A percentile compares a stretch with the other conserved stretches of the same genome.
Evolutionary conservation across 257 asterid genomes (phyloP).

Genomic region (Solanum medicagineum): DNA sequence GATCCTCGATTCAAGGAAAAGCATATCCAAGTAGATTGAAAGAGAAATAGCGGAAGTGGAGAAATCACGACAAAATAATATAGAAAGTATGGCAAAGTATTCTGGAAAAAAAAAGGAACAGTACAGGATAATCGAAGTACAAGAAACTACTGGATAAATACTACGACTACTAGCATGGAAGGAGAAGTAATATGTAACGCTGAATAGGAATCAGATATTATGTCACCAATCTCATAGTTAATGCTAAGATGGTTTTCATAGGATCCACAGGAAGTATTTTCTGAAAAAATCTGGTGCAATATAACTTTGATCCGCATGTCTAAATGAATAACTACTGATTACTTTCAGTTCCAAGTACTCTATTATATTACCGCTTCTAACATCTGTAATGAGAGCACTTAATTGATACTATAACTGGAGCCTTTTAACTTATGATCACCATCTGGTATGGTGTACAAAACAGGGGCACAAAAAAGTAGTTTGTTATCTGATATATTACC

Average conservation of each 20-base stretch:
- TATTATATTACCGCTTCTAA: background rate
- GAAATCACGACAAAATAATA: too few species aligned
- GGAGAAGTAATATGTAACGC: background rate
- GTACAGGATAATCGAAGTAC: too few species aligned
- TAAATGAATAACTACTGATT: background rate
- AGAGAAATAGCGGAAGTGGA: too few species aligned
- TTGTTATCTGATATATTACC: conserved; percentile 2
- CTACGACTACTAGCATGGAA: too few species aligned
- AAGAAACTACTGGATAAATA: too few species aligned
- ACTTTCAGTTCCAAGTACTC: background rate
- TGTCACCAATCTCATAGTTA: background rate
- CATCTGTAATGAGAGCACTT: background rate
- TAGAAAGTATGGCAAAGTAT: too few species aligned
- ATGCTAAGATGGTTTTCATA: background rate
- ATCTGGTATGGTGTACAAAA: background rate
- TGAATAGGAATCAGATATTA: background rate
- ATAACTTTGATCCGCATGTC: background rate
- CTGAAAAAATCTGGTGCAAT: background rate
- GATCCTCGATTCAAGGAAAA: too few species aligned
- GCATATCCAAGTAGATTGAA: too few species aligned
- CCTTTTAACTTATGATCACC: background rate
- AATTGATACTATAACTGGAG: background rate
- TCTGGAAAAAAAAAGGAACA: too few species aligned
- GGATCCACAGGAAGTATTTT: background rate
- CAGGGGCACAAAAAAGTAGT: too few species aligned